Conservation (phyloP, 2,329 filamentous ascomycete species). For the Penicillium sp. region DNA sequence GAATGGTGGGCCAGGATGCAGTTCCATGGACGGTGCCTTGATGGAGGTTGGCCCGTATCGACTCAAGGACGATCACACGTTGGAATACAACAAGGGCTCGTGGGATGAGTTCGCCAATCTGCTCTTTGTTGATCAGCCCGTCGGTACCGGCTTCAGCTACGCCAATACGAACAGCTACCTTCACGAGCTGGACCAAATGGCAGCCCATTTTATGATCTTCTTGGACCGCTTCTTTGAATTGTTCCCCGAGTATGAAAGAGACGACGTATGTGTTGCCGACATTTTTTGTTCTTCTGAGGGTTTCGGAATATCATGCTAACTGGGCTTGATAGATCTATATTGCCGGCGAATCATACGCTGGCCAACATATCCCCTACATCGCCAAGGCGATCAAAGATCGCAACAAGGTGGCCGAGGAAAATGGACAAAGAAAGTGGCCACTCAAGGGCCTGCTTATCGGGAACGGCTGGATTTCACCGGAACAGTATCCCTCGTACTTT, state of each 20-base stretch:
- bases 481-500: conserved; percentile 89
- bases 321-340: conserved; percentile 71
- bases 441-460: conserved; percentile 87
- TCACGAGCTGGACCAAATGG: conserved; percentile 84
- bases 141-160: conserved; percentile 95
- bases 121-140: conserved; percentile 94
- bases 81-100: conserved; percentile 85
- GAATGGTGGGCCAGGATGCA: conserved; percentile 95
- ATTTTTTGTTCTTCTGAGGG: not conserved
- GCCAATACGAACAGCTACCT: conserved; percentile 87
- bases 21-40: conserved; percentile 92
- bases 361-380: conserved; percentile 96
- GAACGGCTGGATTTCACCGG: conserved; percentile 92
- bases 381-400: conserved; percentile 85
- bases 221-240: conserved; percentile 87
- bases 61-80: conserved; percentile 69
- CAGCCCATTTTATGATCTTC: conserved; percentile 81
- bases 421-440: conserved; percentile 63
- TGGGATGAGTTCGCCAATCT: conserved; percentile 99
- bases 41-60: conserved; percentile 97
- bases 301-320: not conserved
- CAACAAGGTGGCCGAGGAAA: conserved; percentile 63
- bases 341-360: conserved; percentile 93
- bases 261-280: conserved; percentile 72
- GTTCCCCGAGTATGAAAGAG: conserved; percentile 87